phyloP scores from a whole-genome alignment of 768 basidiomycete species.

The Mycena leptocephala region DNA sequence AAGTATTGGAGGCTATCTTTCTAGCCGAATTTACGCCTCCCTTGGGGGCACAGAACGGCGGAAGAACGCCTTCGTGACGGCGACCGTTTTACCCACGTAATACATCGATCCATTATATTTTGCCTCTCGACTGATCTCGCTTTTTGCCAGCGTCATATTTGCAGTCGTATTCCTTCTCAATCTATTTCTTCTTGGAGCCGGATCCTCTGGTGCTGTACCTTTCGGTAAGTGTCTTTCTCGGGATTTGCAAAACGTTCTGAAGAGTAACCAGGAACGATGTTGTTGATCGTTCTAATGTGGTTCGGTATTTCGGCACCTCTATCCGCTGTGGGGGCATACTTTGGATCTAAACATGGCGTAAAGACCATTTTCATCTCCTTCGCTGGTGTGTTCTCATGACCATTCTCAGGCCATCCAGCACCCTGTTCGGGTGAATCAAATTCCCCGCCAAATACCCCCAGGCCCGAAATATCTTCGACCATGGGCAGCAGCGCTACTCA shows the following conservation, averaged over 20 bases:
- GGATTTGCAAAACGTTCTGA: background rate
- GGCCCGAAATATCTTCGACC: slow-evolving; percentile 87
- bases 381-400: slow-evolving; percentile 20
- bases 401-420: slow-evolving; percentile 74
- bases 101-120: slow-evolving; percentile 40
- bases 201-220: slow-evolving; percentile 96
- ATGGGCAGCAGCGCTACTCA: slow-evolving; percentile 85
- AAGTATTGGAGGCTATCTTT: slow-evolving; percentile 92
- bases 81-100: slow-evolving; percentile 90
- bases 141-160: slow-evolving; percentile 80
- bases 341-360: slow-evolving; percentile 91
- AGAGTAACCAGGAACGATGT: slow-evolving; percentile 76
- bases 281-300: slow-evolving; percentile 90
- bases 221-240: slow-evolving; percentile 71
- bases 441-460: slow-evolving; percentile 97
- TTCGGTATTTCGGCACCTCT: slow-evolving; percentile 95
- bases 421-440: slow-evolving; percentile 92
- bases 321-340: slow-evolving; percentile 88
- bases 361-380: slow-evolving; percentile 39
- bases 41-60: slow-evolving; percentile 85
- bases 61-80: slow-evolving; percentile 90
- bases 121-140: background rate
- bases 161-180: slow-evolving; percentile 91
- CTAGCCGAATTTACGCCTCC: slow-evolving; percentile 86
- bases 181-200: slow-evolving; percentile 87